phyloP scores from a whole-genome alignment of 305 asterid species.

The Fraxinus paxiana region DNA sequence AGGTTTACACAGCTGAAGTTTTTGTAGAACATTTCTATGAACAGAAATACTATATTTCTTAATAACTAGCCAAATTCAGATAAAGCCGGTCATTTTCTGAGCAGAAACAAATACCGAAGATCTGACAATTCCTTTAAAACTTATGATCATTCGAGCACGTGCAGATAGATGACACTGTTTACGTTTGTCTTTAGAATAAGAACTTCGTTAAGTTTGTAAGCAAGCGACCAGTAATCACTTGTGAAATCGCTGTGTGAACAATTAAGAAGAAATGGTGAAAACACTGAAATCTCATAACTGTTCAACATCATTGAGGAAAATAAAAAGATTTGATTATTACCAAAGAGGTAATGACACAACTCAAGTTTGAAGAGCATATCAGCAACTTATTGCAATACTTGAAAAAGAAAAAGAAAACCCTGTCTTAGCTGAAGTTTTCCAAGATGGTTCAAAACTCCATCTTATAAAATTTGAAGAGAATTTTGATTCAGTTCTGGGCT shows the following conservation, averaged over 20 bases:
- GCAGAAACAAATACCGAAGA: background rate
- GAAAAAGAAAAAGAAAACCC: background rate
- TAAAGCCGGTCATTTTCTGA: background rate
- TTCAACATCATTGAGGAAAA: background rate
- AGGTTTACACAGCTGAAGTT: background rate
- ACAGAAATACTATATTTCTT: background rate
- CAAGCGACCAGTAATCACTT: background rate
- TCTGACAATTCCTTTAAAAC: background rate
- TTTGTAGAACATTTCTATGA: background rate
- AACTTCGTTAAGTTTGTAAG: background rate
- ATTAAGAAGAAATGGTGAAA: background rate
- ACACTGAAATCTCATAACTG: background rate
- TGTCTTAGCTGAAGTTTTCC: slow-evolving; percentile 10
- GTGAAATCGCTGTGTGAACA: background rate
- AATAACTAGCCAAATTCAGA: background rate
- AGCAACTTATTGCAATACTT: background rate
- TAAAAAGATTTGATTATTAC: slow-evolving; percentile 11
- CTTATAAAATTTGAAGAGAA: background rate
- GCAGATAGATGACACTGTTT: background rate
- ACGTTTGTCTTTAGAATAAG: background rate
- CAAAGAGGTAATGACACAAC: slow-evolving; percentile 22
- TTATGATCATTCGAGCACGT: background rate
- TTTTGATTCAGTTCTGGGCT: background rate
- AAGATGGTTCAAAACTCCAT: slow-evolving; percentile 29
- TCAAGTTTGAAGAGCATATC: background rate